Percentiles rank a stretch among this genome's conserved stretches.
Evolutionary conservation across 148 eudicot genomes (phyloP).

Genomic region (Hydrangea macrophylla): DNA sequence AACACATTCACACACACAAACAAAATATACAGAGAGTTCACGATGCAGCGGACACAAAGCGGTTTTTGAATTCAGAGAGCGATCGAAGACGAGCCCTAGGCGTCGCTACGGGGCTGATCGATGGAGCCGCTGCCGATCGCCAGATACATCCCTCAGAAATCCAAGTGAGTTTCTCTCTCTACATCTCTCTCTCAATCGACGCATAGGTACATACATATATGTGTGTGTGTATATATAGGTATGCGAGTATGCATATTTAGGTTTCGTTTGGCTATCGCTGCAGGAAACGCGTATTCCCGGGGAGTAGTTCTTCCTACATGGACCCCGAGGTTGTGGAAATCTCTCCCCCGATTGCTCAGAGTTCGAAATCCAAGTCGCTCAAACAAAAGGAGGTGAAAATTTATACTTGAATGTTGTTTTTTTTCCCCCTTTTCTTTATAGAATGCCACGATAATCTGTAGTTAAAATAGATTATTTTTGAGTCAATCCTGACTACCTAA

Average conservation of each 20-base stretch:
- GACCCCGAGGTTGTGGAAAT: conserved; percentile 55
- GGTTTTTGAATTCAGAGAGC: not conserved
- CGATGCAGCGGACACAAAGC: conserved; percentile 9
- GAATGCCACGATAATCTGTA: too few relatives aligned
- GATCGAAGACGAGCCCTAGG: conserved; percentile 9
- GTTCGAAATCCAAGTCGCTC: conserved; percentile 29
- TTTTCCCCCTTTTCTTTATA: too few relatives aligned
- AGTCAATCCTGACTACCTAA: too few relatives aligned
- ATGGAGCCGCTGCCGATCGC: conserved; percentile 46
- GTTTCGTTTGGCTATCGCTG: conserved; percentile 13
- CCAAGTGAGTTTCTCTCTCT: conserved; percentile 34
- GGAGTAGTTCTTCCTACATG: conserved; percentile 29
- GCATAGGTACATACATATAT: conserved; percentile 6
- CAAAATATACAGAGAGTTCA: not conserved
- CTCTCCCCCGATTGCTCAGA: conserved; percentile 32
- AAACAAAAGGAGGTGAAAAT: conserved; percentile 42
- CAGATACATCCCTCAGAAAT: conserved; percentile 35
- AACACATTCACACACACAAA: not conserved
- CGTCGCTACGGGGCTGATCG: not conserved
- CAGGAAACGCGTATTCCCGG: conserved; percentile 48
- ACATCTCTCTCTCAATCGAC: too few relatives aligned
- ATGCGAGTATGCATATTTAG: conserved; percentile 5
- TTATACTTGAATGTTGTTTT: not conserved
- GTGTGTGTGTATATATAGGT: not conserved
- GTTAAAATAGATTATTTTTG: too few relatives aligned